Base-by-base conservation (phyloP, 2,329 filamentous ascomycete genomes). In the Talaromyces sp. region DNA sequence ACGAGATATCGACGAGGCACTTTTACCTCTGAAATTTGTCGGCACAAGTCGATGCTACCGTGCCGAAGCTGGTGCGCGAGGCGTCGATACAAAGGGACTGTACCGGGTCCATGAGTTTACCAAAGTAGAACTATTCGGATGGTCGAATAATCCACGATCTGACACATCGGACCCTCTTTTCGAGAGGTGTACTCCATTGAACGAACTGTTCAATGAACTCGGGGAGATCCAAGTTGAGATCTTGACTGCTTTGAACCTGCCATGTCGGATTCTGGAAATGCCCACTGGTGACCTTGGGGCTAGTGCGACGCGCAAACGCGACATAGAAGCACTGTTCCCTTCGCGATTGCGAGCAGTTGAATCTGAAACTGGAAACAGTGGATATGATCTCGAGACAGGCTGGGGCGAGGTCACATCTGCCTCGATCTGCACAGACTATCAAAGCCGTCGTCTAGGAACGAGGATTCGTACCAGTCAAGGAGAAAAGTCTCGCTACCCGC, bases 41-140 rank as follows among this genome's bases (percentile, higher is more conserved):
- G 95, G 91, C 16, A 88, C 91, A 1, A 97, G 92, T 64, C 85
- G 95, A n/a, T 96, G 93, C 82, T 99, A 96, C 79, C 90, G 95
- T 61, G 95, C 95, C 52, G 95, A 99, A 80, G 95, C 95, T 0
- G 95, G 95, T 37, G 91, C 93, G 0, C 85, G 94, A 45, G 95
- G 95, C 35, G 88, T 90, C 27, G 92, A 95, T 71, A 97, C 93
- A 1, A 97, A 97, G 79, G 95, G 95, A 5, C 82, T 99, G 1
- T 99, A 98, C 79, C 90, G 95, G 33, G 95, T 99, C 3, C 95
- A 99, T 78, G 95, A 99, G 78, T 99, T 99, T 79, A 97, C 93
- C 33, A 99, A 99, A 77, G 94, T 99, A 0, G 95, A 99, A 78
- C 88, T 99, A 83, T 98, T 99, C 75, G 93, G 90, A 0, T 99